Conservation (phyloP, 2,329 filamentous ascomycete genomes). For the Cladosporium sp. region DNA sequence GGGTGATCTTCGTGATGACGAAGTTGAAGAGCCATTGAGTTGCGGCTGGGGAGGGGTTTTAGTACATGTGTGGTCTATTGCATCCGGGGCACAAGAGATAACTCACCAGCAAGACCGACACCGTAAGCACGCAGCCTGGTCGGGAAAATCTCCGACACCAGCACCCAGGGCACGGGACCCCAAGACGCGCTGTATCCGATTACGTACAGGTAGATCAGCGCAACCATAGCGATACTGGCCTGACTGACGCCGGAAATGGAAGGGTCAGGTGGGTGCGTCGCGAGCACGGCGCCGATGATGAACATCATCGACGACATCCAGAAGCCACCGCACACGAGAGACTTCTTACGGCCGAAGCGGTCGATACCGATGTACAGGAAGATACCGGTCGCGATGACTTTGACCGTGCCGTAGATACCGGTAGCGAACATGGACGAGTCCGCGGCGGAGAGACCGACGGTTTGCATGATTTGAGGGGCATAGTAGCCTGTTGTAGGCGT, state of each 20-base stretch:
- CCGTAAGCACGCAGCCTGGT: conserved; percentile 33
- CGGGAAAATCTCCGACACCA: conserved; percentile 43
- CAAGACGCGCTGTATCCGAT: conserved; percentile 40
- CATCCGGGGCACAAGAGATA: not conserved
- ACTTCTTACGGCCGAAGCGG: conserved; percentile 9
- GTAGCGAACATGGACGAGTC: conserved; percentile 11
- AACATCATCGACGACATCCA: conserved; percentile 10
- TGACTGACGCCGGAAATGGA: conserved; percentile 44
- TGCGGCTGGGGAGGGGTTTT: conserved; percentile 28
- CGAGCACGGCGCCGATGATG: conserved; percentile 14
- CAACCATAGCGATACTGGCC: conserved; percentile 5
- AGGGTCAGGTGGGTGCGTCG: conserved; percentile 49
- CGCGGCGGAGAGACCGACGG: conserved; percentile 4
- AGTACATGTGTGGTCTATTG: not conserved
- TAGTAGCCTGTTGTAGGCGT: conserved; percentile 11
- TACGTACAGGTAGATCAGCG: conserved; percentile 9
- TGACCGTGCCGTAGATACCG: conserved; percentile 14
- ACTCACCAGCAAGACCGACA: conserved; percentile 46
- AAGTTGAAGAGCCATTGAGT: conserved; percentile 32
- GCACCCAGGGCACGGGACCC: conserved; percentile 37
- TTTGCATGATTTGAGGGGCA: conserved; percentile 7
- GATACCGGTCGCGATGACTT: conserved; percentile 9
- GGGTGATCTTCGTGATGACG: conserved; percentile 31
- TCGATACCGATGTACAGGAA: conserved; percentile 8
- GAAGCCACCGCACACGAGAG: conserved; percentile 7